Conservation (phyloP, 2,329 filamentous ascomycete genomes). For the Aureobasidium lini region DNA sequence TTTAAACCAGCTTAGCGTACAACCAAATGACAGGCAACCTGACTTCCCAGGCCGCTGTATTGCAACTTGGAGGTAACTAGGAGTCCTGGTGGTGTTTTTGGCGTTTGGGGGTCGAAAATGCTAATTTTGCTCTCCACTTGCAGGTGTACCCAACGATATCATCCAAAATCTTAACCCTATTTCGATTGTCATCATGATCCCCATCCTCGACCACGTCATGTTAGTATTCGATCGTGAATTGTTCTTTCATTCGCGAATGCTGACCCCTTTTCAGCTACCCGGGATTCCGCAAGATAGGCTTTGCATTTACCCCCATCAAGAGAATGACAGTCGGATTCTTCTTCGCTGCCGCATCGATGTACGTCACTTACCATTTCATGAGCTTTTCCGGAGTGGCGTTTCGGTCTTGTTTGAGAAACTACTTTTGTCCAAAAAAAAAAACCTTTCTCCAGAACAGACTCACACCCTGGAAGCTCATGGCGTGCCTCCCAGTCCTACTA, state of each 20-base stretch:
- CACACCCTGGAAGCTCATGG: too few relatives aligned
- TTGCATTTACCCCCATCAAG: constrained; percentile 44
- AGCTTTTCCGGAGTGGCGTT: too few relatives aligned
- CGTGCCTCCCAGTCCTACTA: too few relatives aligned
- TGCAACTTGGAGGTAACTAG: constrained; percentile 31
- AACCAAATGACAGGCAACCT: constrained; percentile 43
- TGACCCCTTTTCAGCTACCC: constrained; percentile 28
- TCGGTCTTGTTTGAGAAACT: too few relatives aligned
- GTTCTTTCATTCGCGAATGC: too few relatives aligned
- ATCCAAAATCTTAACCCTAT: constrained; percentile 35
- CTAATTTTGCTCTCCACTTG: too few relatives aligned
- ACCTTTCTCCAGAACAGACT: too few relatives aligned
- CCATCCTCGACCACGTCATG: constrained; percentile 37
- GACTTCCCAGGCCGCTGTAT: constrained; percentile 36
- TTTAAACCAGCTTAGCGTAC: constrained; percentile 40
- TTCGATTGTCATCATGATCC: constrained; percentile 39
- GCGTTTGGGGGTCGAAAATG: neutral
- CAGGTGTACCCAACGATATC: constrained; percentile 38
- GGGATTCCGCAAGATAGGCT: constrained; percentile 34
- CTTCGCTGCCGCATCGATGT: constrained; percentile 45
- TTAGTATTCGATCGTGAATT: too few relatives aligned
- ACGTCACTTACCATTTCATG: too few relatives aligned
- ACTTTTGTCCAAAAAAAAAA: too few relatives aligned
- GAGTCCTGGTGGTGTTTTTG: constrained; percentile 28
- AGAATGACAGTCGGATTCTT: constrained; percentile 47